Conservation (phyloP, 805 yeast species). For the Myxozyma neotropica region DNA sequence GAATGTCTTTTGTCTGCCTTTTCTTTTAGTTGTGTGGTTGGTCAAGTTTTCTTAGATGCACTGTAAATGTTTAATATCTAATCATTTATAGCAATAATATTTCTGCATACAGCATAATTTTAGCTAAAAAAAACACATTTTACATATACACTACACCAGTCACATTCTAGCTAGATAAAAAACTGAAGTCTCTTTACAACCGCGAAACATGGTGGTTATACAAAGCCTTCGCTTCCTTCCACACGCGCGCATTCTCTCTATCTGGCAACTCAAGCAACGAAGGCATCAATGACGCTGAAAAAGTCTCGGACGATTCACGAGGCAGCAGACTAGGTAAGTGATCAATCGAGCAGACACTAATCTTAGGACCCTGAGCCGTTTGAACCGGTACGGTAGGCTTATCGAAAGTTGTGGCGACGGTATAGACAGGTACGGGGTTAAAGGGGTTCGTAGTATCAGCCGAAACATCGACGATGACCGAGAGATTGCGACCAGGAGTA, state of each 20-base stretch:
- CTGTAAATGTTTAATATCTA: too few species aligned
- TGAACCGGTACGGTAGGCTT: constrained; percentile 88
- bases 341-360: constrained; percentile 92
- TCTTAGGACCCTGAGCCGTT: constrained; percentile 70
- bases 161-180: too few species aligned
- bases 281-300: constrained; percentile 85
- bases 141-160: constrained; percentile 2
- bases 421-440: constrained; percentile 95
- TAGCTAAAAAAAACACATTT: not conserved
- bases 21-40: too few species aligned
- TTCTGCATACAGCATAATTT: too few species aligned
- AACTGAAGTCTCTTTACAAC: constrained; percentile 7
- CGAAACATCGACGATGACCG: constrained; percentile 94
- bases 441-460: constrained; percentile 99
- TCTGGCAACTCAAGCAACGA: constrained; percentile 81
- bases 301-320: constrained; percentile 94
- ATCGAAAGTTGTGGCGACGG: constrained; percentile 83
- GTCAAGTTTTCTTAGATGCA: too few species aligned
- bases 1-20: too few species aligned
- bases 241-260: constrained; percentile 81
- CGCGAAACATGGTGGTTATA: constrained; percentile 84
- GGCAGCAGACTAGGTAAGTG: constrained; percentile 95
- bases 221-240: constrained; percentile 85
- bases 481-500: constrained; percentile 67
- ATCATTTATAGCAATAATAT: too few species aligned